Base-by-base conservation (phyloP, 345 rosid genomes). In the Abelmoschus esculentus region DNA sequence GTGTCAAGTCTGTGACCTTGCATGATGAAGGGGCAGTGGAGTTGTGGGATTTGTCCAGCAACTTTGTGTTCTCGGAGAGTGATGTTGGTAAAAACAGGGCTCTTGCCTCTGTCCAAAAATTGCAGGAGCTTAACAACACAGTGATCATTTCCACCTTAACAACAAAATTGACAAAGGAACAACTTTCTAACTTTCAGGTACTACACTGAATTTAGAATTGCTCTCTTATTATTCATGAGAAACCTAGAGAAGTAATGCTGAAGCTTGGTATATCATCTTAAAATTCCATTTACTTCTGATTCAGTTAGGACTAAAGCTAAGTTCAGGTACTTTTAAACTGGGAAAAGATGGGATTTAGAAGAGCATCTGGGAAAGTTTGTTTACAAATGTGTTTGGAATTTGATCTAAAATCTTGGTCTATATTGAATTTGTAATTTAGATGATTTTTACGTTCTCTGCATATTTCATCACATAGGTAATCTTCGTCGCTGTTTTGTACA, bases 1-100 rank as follows among this genome's bases (percentile, higher is more conserved):
- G 99, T 65, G 99, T 92, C 59, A 96, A 96, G 90, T 96, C 98
- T 52, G 95, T 96, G 71, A 89, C 98, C 11, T 76, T 96, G 84
- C 99, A 96, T 58, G 99, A 96, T 77, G 96, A 90, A 76, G 87
- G 86, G 18, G 75, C 50, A 8, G 93, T 92, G 40, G 96, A 92
- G 81, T 76, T 86, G 66, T 96, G 98, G 99, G 99, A 96, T 80
- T 77, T 96, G 79, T 87, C 96, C 3, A 80, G 98, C 78, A 90
- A 90, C 79, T 96, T 96, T 72, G 73, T 86, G 70, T 91, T 92
- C 74, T 75, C 95, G 1, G 96, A 92, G 88, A 82, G 72, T 76
- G 99, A 92, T 77, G 61, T 85, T 68, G 97, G 99, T 56, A 96
- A 90, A 80, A 96, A 90, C 78, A 87, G 97, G 78, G 99, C 97